These are phyloP conservation scores for Ophiocordyceps polyrhachis-furcata DNA, from an alignment of 2,329 filamentous ascomycete species.

Conservation along the genomic window DNA sequence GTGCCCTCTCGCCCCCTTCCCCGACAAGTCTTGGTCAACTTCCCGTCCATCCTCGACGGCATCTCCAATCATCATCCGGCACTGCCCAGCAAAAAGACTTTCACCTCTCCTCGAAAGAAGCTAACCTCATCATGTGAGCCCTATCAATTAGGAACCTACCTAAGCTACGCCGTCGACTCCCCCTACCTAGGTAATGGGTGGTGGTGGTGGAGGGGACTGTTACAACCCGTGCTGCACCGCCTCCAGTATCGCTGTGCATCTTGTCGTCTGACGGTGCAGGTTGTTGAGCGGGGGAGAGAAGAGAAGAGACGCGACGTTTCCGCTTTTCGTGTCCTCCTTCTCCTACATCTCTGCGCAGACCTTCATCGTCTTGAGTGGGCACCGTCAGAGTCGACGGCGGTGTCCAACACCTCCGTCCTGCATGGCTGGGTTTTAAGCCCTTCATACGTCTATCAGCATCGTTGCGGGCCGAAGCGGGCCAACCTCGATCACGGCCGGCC, in stretches of 20 bases:
- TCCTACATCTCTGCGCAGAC: too few relatives aligned
- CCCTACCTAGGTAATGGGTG: not conserved
- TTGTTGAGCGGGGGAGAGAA: not conserved
- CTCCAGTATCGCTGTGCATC: too few relatives aligned
- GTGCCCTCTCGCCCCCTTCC: too few relatives aligned
- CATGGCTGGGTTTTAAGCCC: too few relatives aligned
- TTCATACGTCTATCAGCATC: not conserved
- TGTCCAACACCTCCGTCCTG: too few relatives aligned
- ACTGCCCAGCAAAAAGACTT: too few relatives aligned
- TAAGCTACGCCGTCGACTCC: not conserved
- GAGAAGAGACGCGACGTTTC: not conserved
- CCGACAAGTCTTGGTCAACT: too few relatives aligned
- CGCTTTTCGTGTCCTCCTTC: not conserved
- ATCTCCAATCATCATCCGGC: too few relatives aligned
- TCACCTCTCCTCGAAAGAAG: too few relatives aligned
- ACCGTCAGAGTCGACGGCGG: too few relatives aligned
- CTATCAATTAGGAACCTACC: not conserved
- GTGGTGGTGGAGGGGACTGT: not conserved
- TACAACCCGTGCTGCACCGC: not conserved
- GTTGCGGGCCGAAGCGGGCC: not conserved
- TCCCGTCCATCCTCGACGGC: too few relatives aligned
- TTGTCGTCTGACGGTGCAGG: not conserved
- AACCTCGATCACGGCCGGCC: not conserved
- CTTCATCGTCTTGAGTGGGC: too few relatives aligned
- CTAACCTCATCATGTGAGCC: not conserved